phyloP scores from a whole-genome alignment of 768 basidiomycete species.

The Mycena rebaudengoi region DNA sequence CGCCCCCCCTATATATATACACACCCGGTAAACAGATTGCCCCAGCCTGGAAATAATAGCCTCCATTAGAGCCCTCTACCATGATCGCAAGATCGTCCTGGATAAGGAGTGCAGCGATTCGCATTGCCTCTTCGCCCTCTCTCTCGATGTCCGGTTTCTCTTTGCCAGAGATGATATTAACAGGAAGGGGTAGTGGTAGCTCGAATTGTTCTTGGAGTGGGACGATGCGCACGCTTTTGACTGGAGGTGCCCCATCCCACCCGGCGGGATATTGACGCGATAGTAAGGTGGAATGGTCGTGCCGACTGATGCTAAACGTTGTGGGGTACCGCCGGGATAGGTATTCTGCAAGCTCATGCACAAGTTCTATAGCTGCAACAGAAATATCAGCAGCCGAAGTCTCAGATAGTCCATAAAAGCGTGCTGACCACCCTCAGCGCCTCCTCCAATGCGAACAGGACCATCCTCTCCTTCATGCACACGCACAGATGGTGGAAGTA shows the following conservation, averaged over 20 bases:
- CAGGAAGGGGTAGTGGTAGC: conserved; percentile 18
- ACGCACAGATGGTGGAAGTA: conserved; percentile 43
- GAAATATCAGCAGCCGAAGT: not conserved
- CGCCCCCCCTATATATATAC: conserved; percentile 32
- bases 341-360: conserved; percentile 75
- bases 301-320: conserved; percentile 61
- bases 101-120: conserved; percentile 67
- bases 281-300: conserved; percentile 23
- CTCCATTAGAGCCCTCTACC: conserved; percentile 73
- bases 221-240: conserved; percentile 60
- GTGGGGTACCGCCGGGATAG: conserved; percentile 68
- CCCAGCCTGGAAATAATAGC: conserved; percentile 80
- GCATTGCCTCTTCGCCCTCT: conserved; percentile 56
- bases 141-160: conserved; percentile 18
- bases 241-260: conserved; percentile 56
- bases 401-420: not conserved
- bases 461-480: conserved; percentile 40
- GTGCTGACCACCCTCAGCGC: conserved; percentile 47
- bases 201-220: conserved; percentile 59
- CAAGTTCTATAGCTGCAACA: conserved; percentile 64
- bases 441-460: conserved; percentile 48
- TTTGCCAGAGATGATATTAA: not conserved
- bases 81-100: conserved; percentile 69
- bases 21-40: conserved; percentile 71
- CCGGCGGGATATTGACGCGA: conserved; percentile 36